Conservation (phyloP, 129 eudicot species). For the Lactuca sativa region DNA sequence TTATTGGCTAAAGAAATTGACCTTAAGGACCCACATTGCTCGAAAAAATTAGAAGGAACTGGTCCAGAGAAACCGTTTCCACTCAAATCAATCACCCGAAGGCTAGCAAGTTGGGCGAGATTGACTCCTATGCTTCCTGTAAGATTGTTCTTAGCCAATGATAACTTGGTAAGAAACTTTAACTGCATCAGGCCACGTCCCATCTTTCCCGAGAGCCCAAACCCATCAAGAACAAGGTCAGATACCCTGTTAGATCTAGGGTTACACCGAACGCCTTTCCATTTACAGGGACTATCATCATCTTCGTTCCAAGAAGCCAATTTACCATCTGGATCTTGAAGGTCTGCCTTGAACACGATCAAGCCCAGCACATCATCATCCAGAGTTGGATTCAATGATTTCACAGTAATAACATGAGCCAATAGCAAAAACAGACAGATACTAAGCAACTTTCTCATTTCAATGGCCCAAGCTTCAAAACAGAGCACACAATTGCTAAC, state of each 20-base stretch:
- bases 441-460: slow-evolving; percentile 45
- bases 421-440: slow-evolving; percentile 12
- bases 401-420: slow-evolving; percentile 26
- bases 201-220: slow-evolving; percentile 66
- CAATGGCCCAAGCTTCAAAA: slow-evolving; percentile 11
- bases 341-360: slow-evolving; percentile 80
- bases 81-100: slow-evolving; percentile 75
- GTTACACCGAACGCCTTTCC: slow-evolving; percentile 75
- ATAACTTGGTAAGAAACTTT: slow-evolving; percentile 56
- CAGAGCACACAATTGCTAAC: slow-evolving; percentile 13
- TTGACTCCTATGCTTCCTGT: slow-evolving; percentile 63
- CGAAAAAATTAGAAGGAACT: slow-evolving; percentile 48
- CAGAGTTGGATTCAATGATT: slow-evolving; percentile 48
- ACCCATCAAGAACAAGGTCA: slow-evolving; percentile 77
- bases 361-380: slow-evolving; percentile 85
- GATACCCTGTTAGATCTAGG: slow-evolving; percentile 90
- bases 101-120: slow-evolving; percentile 46
- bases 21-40: slow-evolving; percentile 77
- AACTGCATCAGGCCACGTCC: slow-evolving; percentile 74
- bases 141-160: slow-evolving; percentile 73
- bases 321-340: slow-evolving; percentile 72
- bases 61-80: slow-evolving; percentile 59
- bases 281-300: slow-evolving; percentile 80
- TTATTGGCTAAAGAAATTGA: slow-evolving; percentile 62
- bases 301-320: slow-evolving; percentile 85